A percentile compares a stretch with the other conserved stretches of the same genome.
Conservation (phyloP, 1,284 basidiomycete species). For the Amylostereum areolatum region DNA sequence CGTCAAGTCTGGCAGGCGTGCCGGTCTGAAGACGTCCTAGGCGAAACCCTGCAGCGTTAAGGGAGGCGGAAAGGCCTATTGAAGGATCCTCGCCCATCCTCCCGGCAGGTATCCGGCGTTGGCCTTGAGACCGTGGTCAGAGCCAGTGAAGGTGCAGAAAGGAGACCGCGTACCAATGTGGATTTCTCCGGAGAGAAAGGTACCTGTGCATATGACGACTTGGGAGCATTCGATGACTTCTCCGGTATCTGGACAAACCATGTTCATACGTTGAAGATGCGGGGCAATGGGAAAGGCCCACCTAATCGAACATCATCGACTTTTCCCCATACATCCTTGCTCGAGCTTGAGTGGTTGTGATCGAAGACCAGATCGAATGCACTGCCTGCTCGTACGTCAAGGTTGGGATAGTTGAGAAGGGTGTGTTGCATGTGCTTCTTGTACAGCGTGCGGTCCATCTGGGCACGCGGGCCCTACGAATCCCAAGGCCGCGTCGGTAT, state of each 20-base stretch:
- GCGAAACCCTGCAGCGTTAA: conserved; percentile 70
- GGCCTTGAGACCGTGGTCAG: conserved; percentile 35
- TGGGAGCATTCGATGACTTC: conserved; percentile 72
- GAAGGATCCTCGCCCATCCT: conserved; percentile 73
- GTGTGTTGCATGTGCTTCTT: conserved; percentile 74
- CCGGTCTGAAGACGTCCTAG: conserved; percentile 86
- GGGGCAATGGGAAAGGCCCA: conserved; percentile 21
- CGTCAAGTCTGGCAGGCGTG: conserved; percentile 78
- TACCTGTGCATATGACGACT: conserved; percentile 86
- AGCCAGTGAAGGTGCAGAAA: not conserved
- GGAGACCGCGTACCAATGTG: conserved; percentile 63
- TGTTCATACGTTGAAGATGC: not conserved
- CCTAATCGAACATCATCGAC: conserved; percentile 69
- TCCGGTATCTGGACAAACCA: conserved; percentile 53
- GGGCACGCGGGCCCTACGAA: conserved; percentile 76
- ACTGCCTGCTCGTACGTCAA: conserved; percentile 67
- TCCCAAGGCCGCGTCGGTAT: not conserved
- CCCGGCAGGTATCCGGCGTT: conserved; percentile 79
- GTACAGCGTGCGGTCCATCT: conserved; percentile 82
- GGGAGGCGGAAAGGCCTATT: conserved; percentile 68
- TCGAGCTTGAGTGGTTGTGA: conserved; percentile 24
- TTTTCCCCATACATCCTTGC: conserved; percentile 34
- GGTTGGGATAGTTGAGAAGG: conserved; percentile 58
- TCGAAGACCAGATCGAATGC: conserved; percentile 78
- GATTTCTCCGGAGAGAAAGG: conserved; percentile 85